phyloP scores from a whole-genome alignment of 306 rosid species.

The Hippophae gyantsensis region DNA sequence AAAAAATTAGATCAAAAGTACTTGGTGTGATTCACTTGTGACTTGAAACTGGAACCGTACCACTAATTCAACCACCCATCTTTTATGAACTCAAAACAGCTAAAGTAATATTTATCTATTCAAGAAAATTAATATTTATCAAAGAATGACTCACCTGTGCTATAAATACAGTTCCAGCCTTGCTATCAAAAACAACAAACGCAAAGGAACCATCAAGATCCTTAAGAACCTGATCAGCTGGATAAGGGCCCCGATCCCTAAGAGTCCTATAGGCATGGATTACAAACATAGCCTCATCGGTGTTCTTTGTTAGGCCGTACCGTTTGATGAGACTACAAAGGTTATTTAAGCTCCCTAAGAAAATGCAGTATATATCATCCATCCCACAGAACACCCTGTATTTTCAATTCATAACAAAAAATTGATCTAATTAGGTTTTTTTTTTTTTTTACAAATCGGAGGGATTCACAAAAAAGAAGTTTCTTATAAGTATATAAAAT shows the following conservation, averaged over 20 bases:
- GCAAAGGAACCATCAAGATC: constrained; percentile 82
- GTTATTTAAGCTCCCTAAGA: constrained; percentile 60
- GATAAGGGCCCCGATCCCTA: constrained; percentile 84
- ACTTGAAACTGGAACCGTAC: too few species aligned
- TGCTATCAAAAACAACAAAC: constrained; percentile 61
- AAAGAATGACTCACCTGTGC: constrained; percentile 40
- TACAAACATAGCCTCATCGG: constrained; percentile 71
- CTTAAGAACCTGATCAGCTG: constrained; percentile 87
- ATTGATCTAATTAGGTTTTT: not conserved
- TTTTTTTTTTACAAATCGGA: not conserved
- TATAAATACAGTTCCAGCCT: constrained; percentile 52
- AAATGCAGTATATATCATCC: constrained; percentile 69
- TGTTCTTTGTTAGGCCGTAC: constrained; percentile 63
- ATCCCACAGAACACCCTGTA: constrained; percentile 68
- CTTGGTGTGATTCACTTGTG: too few species aligned
- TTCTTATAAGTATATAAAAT: too few species aligned
- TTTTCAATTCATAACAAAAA: not conserved
- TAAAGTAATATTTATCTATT: too few species aligned
- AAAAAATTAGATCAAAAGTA: too few species aligned
- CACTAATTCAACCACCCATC: too few species aligned
- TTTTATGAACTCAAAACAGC: not conserved
- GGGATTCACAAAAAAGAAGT: not conserved
- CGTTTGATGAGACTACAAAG: constrained; percentile 59
- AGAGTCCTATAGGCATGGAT: constrained; percentile 77
- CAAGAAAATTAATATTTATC: too few species aligned